phyloP scores from a whole-genome alignment of 352 stramenopile species.

The Phytophthora pinifolia region DNA sequence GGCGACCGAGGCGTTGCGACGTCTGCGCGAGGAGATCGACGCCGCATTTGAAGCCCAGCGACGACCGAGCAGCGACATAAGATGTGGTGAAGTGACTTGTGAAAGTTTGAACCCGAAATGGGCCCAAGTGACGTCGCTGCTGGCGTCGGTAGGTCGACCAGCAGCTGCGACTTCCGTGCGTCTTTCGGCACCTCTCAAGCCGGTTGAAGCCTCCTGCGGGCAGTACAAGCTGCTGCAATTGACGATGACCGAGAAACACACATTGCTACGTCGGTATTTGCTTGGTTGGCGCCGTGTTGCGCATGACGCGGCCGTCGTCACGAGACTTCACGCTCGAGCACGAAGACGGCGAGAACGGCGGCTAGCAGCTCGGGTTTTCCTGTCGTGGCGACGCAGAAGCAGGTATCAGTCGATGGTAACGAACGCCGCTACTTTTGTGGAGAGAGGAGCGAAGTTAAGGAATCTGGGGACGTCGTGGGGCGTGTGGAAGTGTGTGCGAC shows the following conservation, averaged over 20 bases:
- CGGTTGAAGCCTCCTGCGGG: not conserved
- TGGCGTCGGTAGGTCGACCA: slow-evolving; percentile 24
- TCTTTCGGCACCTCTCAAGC: not conserved
- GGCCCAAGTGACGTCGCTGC: slow-evolving; percentile 27
- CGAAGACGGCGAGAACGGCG: slow-evolving; percentile 11
- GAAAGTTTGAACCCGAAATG: slow-evolving; percentile 19
- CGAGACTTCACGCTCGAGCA: slow-evolving; percentile 13
- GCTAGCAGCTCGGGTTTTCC: slow-evolving; percentile 10
- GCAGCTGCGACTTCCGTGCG: not conserved
- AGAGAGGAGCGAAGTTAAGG: not conserved
- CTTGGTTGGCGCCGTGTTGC: slow-evolving; percentile 13
- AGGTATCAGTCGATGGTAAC: not conserved
- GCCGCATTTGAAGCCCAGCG: slow-evolving; percentile 26
- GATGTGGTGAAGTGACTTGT: not conserved
- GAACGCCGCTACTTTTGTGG: slow-evolving; percentile 3
- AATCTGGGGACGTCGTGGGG: slow-evolving; percentile 1
- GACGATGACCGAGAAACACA: slow-evolving; percentile 8
- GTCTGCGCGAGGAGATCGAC: slow-evolving; percentile 27
- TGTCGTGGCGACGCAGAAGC: slow-evolving; percentile 9
- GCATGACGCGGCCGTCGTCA: slow-evolving; percentile 4
- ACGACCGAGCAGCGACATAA: not conserved
- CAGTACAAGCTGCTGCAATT: not conserved
- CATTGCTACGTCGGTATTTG: slow-evolving; percentile 6
- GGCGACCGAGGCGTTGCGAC: slow-evolving; percentile 20
- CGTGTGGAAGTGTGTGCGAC: slow-evolving; percentile 15